Evolutionary conservation across 2,329 filamentous ascomycete genomes (phyloP).

Genomic region (Scedosporium dehoogii): DNA sequence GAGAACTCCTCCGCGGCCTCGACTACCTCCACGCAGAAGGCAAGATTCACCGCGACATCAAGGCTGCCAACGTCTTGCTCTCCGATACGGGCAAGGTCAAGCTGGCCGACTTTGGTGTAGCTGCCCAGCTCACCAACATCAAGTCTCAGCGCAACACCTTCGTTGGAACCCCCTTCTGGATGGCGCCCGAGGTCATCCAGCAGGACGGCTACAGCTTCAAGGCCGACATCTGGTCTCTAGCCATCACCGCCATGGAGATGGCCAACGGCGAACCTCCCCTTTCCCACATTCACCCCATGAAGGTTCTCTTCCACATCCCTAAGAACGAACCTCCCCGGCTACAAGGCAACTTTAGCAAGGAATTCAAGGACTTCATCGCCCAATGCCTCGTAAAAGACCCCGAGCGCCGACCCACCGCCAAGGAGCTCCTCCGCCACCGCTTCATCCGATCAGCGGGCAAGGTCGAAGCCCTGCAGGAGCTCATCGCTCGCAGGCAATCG

Average conservation of each 20-base stretch:
- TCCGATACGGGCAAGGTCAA: conserved; percentile 86
- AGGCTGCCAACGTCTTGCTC: conserved; percentile 92
- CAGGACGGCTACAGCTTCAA: conserved; percentile 78
- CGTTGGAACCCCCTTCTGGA: conserved; percentile 95
- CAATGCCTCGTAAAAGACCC: conserved; percentile 90
- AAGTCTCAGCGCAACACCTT: conserved; percentile 97
- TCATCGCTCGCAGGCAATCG: conserved; percentile 73
- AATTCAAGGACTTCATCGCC: conserved; percentile 90
- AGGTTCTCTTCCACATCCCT: conserved; percentile 83
- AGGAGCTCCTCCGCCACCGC: conserved; percentile 75
- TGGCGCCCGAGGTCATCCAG: conserved; percentile 91
- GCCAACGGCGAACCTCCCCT: conserved; percentile 83
- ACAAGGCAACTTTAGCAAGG: conserved; percentile 76
- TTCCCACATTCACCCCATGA: conserved; percentile 82
- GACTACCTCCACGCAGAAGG: conserved; percentile 90
- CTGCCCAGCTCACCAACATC: conserved; percentile 92
- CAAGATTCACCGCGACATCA: conserved; percentile 95
- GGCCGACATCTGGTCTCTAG: conserved; percentile 87
- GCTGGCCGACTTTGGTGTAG: conserved; percentile 93
- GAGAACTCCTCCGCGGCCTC: conserved; percentile 78
- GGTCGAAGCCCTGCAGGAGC: conserved; percentile 75
- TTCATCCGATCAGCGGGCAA: conserved; percentile 85
- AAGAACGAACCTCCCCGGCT: conserved; percentile 78
- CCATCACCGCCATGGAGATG: conserved; percentile 86
- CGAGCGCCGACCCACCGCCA: conserved; percentile 72